Conservation (phyloP, 1,284 basidiomycete genomes). For the Pyrrhoderma noxium region DNA sequence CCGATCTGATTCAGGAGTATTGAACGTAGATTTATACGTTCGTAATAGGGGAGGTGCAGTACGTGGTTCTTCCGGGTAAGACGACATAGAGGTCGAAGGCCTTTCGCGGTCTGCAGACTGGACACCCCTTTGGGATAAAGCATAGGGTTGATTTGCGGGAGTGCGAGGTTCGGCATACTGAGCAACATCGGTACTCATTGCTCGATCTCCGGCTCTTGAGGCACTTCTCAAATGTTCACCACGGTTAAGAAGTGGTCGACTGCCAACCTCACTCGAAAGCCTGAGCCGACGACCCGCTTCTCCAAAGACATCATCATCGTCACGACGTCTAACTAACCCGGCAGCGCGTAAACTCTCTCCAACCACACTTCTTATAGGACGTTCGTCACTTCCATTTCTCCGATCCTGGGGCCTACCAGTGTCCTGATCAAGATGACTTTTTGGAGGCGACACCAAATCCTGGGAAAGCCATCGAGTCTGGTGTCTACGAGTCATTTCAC, state of each 20-base stretch:
- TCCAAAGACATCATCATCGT: conserved; percentile 35
- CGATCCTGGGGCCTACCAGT: conserved; percentile 34
- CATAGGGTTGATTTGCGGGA: conserved; percentile 19
- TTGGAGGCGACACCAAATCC: conserved; percentile 28
- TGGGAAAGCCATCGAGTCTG: conserved; percentile 47
- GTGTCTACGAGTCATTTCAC: conserved; percentile 39
- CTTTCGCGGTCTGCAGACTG: conserved; percentile 25
- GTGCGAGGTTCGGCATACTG: conserved; percentile 21
- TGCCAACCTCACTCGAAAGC: conserved; percentile 9
- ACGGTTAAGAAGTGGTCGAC: conserved; percentile 1
- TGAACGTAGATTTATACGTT: conserved; percentile 28
- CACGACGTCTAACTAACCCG: conserved; percentile 44
- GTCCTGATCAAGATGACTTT: conserved; percentile 25
- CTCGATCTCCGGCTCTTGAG: conserved; percentile 8
- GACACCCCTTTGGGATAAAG: conserved; percentile 19
- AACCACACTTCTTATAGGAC: conserved; percentile 49
- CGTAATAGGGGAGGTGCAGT: conserved; percentile 32
- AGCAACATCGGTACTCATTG: not conserved
- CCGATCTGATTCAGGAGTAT: conserved; percentile 21
- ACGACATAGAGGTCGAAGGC: conserved; percentile 48
- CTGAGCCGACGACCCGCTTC: conserved; percentile 6
- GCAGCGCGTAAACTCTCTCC: conserved; percentile 68
- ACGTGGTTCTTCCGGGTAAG: conserved; percentile 30
- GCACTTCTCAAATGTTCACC: not conserved
- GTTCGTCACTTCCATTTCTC: conserved; percentile 37